Evolutionary conservation across 805 yeast genomes (phyloP).

Genomic region (Schizosaccharomyces cryophilus): DNA sequence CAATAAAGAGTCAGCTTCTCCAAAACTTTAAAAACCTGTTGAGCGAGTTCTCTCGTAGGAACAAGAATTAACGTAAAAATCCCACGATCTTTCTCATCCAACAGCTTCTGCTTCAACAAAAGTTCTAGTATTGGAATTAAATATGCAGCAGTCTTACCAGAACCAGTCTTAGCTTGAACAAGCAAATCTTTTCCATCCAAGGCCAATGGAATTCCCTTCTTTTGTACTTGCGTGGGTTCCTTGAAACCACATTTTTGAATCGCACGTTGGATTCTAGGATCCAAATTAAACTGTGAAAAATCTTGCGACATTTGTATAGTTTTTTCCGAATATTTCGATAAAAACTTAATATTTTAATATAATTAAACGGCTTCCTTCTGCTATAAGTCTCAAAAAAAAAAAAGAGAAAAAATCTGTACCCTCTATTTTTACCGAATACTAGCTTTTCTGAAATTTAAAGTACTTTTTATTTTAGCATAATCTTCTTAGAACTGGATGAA

Average conservation of each 20-base stretch:
- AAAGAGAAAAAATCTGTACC: no score
- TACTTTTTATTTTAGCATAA: no score
- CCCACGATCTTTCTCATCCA: slow-evolving; percentile 10
- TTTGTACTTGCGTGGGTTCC: slow-evolving; percentile 75
- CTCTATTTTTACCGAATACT: no score
- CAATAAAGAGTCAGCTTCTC: slow-evolving; percentile 47
- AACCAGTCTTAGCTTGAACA: slow-evolving; percentile 85
- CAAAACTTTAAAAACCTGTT: slow-evolving; percentile 54
- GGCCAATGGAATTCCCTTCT: slow-evolving; percentile 79
- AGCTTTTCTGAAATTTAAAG: no score
- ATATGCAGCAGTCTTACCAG: slow-evolving; percentile 88
- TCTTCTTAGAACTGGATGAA: no score
- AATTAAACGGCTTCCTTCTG: no score
- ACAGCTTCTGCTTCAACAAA: slow-evolving; percentile 22
- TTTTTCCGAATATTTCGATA: not conserved
- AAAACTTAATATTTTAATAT: not conserved
- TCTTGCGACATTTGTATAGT: slow-evolving; percentile 30
- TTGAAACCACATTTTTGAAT: slow-evolving; percentile 48
- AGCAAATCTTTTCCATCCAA: slow-evolving; percentile 74
- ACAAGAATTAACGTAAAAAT: slow-evolving; percentile 50
- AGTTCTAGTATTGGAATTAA: slow-evolving; percentile 65
- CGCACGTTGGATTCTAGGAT: slow-evolving; percentile 65
- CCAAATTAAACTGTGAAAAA: slow-evolving; percentile 59
- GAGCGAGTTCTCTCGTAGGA: slow-evolving; percentile 79
- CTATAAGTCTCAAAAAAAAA: no score